These are phyloP conservation scores for Epichloe coenophiala DNA, from an alignment of 2,329 filamentous ascomycete species.

Conservation along the genomic window DNA sequence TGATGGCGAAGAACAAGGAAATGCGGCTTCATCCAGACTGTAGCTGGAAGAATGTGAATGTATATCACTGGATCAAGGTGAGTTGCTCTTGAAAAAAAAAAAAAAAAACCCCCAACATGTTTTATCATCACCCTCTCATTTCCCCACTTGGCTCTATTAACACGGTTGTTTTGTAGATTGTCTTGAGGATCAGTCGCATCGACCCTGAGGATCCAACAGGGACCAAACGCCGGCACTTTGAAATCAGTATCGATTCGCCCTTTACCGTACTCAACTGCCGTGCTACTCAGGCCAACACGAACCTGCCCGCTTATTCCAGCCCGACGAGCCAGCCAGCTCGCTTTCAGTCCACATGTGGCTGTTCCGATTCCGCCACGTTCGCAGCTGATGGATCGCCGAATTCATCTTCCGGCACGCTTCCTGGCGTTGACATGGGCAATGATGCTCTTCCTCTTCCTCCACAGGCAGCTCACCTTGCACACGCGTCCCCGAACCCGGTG, in stretches of 20 bases:
- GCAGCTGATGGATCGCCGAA: constrained; percentile 53
- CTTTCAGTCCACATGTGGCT: constrained; percentile 36
- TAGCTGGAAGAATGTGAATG: constrained; percentile 85
- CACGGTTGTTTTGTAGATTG: constrained; percentile 44
- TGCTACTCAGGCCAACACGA: constrained; percentile 82
- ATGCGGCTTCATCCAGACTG: constrained; percentile 72
- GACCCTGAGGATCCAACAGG: constrained; percentile 62
- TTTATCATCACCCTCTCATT: background rate
- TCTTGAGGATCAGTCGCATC: constrained; percentile 78
- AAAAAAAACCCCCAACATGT: too few species aligned
- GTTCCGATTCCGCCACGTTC: constrained; percentile 36
- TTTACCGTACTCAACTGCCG: constrained; percentile 89
- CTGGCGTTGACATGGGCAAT: constrained; percentile 21
- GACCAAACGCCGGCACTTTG: constrained; percentile 72
- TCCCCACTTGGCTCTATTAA: background rate
- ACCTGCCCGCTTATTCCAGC: constrained; percentile 62
- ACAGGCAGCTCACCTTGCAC: constrained; percentile 40
- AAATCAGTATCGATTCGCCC: constrained; percentile 92
- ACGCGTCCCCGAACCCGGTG: constrained; percentile 18
- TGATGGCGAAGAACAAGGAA: constrained; percentile 61
- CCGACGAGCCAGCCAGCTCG: constrained; percentile 34
- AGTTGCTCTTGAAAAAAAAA: constrained; percentile 9
- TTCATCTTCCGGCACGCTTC: constrained; percentile 40
- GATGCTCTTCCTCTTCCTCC: constrained; percentile 33
- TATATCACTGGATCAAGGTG: constrained; percentile 95